These are phyloP conservation scores for Triangularia setosa DNA, from an alignment of 2,329 filamentous ascomycete genomes.

Conservation along the genomic window DNA sequence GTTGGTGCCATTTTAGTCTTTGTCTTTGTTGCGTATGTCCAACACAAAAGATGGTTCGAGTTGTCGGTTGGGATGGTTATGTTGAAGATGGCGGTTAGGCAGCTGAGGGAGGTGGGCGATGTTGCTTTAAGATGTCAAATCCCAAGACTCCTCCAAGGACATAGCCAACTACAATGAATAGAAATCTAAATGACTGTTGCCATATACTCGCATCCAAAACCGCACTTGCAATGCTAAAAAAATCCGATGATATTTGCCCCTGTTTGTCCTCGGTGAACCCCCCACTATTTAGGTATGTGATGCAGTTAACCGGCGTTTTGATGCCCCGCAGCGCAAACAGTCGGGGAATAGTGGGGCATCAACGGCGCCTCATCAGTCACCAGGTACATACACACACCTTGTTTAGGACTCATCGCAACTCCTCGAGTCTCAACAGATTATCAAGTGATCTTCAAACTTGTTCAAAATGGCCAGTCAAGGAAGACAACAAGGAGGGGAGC, in stretches of 20 bases:
- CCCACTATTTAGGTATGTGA: not conserved
- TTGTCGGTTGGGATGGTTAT: not conserved
- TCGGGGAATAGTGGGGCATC: not conserved
- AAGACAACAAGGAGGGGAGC: slow-evolving; percentile 4
- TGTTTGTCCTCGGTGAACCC: not conserved
- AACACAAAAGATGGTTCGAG: not conserved
- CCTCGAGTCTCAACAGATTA: not conserved
- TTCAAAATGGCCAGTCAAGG: not conserved
- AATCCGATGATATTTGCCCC: not conserved
- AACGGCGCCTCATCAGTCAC: not conserved
- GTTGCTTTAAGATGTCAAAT: not conserved
- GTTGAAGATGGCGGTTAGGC: not conserved
- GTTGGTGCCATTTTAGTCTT: slow-evolving; percentile 14
- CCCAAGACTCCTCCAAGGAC: not conserved
- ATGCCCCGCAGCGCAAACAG: not conserved
- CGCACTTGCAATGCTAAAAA: not conserved
- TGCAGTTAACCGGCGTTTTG: not conserved
- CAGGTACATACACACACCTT: not conserved
- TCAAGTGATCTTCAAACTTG: not conserved
- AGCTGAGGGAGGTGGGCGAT: not conserved
- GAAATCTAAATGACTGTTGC: not conserved
- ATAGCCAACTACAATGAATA: not conserved
- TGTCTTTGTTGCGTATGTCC: not conserved
- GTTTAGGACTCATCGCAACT: not conserved
- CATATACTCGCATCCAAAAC: not conserved